Conservation (phyloP, 2,329 filamentous ascomycete genomes). For the Aureobasidium sp. region DNA sequence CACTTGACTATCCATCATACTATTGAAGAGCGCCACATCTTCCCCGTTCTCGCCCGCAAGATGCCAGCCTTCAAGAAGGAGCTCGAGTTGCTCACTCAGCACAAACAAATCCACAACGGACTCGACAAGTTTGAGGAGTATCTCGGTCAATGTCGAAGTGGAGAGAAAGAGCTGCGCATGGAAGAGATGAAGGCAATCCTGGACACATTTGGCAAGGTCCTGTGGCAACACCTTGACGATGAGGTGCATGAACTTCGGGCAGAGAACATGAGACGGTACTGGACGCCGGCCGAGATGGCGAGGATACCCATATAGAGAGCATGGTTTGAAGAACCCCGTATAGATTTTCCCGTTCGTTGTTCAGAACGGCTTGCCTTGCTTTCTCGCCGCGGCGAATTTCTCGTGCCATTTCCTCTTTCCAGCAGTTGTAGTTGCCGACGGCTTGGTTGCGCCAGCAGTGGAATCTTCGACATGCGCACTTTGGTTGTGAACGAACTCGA, state of each 20-base stretch:
- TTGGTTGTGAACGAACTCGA: not conserved
- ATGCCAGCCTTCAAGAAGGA: constrained; percentile 68
- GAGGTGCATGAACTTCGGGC: constrained; percentile 72
- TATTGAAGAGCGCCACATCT: constrained; percentile 76
- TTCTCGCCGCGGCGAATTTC: constrained; percentile 24
- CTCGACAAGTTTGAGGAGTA: constrained; percentile 27
- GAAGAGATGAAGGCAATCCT: constrained; percentile 59
- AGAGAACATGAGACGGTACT: constrained; percentile 81
- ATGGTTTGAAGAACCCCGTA: not conserved
- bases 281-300: constrained; percentile 66
- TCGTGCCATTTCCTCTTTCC: constrained; percentile 31
- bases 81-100: constrained; percentile 63
- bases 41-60: constrained; percentile 64
- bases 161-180: constrained; percentile 52
- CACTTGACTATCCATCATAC: constrained; percentile 68
- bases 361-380: constrained; percentile 8
- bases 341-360: not conserved
- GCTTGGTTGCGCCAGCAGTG: not conserved
- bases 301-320: constrained; percentile 53
- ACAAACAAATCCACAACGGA: constrained; percentile 66
- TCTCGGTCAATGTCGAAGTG: constrained; percentile 31
- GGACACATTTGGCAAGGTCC: constrained; percentile 67
- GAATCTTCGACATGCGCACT: not conserved
- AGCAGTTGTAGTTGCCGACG: constrained; percentile 12
- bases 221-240: constrained; percentile 77